Conservation (phyloP, 2,329 filamentous ascomycete species). For the Epicoccum nigrum region DNA sequence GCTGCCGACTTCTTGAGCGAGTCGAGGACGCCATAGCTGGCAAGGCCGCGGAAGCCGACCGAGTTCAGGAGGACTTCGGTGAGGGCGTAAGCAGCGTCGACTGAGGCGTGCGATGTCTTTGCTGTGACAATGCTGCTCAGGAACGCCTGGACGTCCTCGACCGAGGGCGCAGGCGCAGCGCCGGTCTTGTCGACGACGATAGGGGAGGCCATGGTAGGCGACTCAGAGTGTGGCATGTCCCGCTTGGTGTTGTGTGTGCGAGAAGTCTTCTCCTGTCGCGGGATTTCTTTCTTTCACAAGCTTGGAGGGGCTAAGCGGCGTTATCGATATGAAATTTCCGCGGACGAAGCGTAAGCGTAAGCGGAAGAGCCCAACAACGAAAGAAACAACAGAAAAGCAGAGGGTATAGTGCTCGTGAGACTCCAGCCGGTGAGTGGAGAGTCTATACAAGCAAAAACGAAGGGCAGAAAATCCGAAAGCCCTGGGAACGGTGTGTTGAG, state of each 20-base stretch:
- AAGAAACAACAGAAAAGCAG: constrained; percentile 11
- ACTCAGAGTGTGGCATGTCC: constrained; percentile 59
- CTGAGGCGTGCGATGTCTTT: constrained; percentile 61
- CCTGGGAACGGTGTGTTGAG: constrained; percentile 11
- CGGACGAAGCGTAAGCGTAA: constrained; percentile 25
- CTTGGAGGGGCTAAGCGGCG: constrained; percentile 34
- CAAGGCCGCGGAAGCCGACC: constrained; percentile 67
- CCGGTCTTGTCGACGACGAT: constrained; percentile 55
- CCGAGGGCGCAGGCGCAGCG: constrained; percentile 50
- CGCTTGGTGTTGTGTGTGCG: constrained; percentile 15
- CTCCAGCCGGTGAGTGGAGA: constrained; percentile 40
- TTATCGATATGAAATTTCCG: constrained; percentile 37
- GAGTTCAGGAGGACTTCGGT: constrained; percentile 69
- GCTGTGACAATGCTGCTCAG: constrained; percentile 54
- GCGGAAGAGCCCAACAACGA: constrained; percentile 7
- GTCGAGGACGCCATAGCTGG: constrained; percentile 66
- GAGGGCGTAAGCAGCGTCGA: constrained; percentile 69
- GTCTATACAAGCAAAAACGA: constrained; percentile 33
- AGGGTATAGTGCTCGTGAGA: constrained; percentile 34
- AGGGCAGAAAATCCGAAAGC: constrained; percentile 20
- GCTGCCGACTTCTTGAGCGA: constrained; percentile 76
- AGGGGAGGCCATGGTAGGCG: constrained; percentile 55
- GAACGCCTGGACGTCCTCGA: constrained; percentile 54
- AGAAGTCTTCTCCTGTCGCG: constrained; percentile 5
- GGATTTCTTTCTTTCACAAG: constrained; percentile 19